Conservation (phyloP, 225 moss, liverwort and hornwort genomes). For the Climacium dendroides region DNA sequence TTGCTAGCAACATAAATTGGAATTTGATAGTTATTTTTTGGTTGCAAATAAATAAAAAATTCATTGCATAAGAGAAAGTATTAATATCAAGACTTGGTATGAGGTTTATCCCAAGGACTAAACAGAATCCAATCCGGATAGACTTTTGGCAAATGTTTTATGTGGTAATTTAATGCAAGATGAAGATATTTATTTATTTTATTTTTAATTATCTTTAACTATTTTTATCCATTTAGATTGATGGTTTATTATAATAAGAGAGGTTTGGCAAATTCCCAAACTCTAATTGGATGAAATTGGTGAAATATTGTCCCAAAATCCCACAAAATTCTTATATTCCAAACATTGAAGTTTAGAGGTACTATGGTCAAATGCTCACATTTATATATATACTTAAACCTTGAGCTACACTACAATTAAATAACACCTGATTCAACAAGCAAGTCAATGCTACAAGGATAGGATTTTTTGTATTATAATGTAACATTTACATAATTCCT, state of each 20-base stretch:
- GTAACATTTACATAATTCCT: not conserved
- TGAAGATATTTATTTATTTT: too few relatives aligned
- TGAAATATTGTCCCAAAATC: not conserved
- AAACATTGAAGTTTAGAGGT: not conserved
- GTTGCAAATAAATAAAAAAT: not conserved
- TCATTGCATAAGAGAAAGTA: not conserved
- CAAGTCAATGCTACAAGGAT: not conserved
- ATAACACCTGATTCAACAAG: rapidly evolving
- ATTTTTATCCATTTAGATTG: not conserved
- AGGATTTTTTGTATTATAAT: rapidly evolving
- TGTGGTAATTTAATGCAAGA: not conserved
- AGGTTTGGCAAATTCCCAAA: not conserved
- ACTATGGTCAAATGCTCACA: not conserved
- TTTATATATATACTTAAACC: not conserved
- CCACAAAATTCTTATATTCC: not conserved
- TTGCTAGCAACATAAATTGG: not conserved
- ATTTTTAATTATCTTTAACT: not conserved
- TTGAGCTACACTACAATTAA: not conserved
- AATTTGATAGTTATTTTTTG: not conserved
- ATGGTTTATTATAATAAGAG: not conserved
- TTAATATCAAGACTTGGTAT: too few relatives aligned
- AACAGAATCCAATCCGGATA: rapidly evolving
- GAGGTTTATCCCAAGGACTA: not conserved
- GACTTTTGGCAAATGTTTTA: not conserved
- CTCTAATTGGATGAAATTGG: not conserved